Evolutionary conservation across 139 green algal genomes (phyloP), one percentile per base, ranked within the genome.

Genomic region (Picochlorum costavermella): DNA sequence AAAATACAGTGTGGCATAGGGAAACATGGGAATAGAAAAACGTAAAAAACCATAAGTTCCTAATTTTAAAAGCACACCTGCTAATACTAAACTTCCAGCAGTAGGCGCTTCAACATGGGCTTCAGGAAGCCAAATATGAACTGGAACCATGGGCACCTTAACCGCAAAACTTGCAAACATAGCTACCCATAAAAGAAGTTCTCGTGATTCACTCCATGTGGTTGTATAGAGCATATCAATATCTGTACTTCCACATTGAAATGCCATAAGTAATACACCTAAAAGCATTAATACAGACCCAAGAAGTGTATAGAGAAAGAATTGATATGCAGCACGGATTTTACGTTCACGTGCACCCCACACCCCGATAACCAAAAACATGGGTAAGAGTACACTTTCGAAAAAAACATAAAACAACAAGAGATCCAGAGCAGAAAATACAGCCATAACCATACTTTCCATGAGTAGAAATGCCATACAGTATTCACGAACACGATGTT

Each of bases 341-440:
- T 77, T 81, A 72, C 77, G 69, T 68, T 79, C 73, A 71, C 77
- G 69, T 40, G 73, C 81, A 25, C 74, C 80, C 63, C 69, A 84
- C 17, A 82, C 55, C 51, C 74, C 74, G 60, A 84, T 84, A 60
- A 87, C 78, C 17, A 85, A 44, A 76, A 86, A 85, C 62, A 86
- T 79, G 50, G 80, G 79, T 60, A 89, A 82, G 31, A 87, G 67
- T 36, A 84, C 76, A 71, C 77, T 81, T 72, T 86, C 77, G 67
- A 89, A 89, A 61, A 87, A 83, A 57, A 87, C 63, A 69, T 85
- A 87, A 64, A 89, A 89, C 29, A 84, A 50, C 58, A 87, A 49
- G 50, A 87, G 60, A 67, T 86, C 83, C 66, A 83, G 67, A 56
- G 82, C 76, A 66, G 61, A 78, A 75, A 86, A 85, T 56, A 77